Evolutionary conservation across 2,329 filamentous ascomycete genomes (phyloP).

Genomic region (Hypocrella siamensis): DNA sequence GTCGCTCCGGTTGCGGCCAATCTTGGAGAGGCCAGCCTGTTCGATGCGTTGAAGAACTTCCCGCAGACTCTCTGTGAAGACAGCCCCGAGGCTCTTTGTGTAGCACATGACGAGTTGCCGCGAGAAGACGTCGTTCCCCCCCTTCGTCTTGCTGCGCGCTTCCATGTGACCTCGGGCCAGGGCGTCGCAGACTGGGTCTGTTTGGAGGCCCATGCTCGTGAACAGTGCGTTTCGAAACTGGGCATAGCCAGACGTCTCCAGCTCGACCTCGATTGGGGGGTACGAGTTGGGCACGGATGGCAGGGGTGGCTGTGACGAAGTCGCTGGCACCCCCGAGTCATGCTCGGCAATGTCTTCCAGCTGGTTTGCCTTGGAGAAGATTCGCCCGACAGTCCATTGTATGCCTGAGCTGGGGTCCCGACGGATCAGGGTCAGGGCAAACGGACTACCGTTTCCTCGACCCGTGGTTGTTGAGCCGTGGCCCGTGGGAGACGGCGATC

Average conservation of each 20-base stretch:
- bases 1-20: slow-evolving; percentile 12
- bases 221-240: slow-evolving; percentile 37
- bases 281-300: slow-evolving; percentile 4
- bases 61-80: slow-evolving; percentile 19
- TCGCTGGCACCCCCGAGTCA: slow-evolving; percentile 8
- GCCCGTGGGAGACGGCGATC: slow-evolving; percentile 23
- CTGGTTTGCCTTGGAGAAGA: slow-evolving; percentile 36
- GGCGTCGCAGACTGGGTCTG: slow-evolving; percentile 9
- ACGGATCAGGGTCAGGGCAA: slow-evolving; percentile 52
- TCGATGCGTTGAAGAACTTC: slow-evolving; percentile 25
- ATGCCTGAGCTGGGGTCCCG: slow-evolving; percentile 51
- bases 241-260: slow-evolving; percentile 40
- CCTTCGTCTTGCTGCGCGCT: slow-evolving; percentile 1
- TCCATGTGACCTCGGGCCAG: slow-evolving; percentile 5
- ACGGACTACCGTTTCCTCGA: slow-evolving; percentile 22
- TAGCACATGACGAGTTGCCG: slow-evolving; percentile 44
- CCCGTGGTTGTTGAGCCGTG: slow-evolving; percentile 9
- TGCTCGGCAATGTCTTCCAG: slow-evolving; percentile 10
- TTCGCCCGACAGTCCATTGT: slow-evolving; percentile 62
- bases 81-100: slow-evolving; percentile 28
- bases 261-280: slow-evolving; percentile 32
- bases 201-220: slow-evolving; percentile 15
- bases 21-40: slow-evolving; percentile 10
- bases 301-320: neutral
- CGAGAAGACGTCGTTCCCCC: slow-evolving; percentile 23